Evolutionary conservation across 306 rosid genomes (phyloP), one percentile per base, ranked within the genome.

Genomic region (Prunus salicina): DNA sequence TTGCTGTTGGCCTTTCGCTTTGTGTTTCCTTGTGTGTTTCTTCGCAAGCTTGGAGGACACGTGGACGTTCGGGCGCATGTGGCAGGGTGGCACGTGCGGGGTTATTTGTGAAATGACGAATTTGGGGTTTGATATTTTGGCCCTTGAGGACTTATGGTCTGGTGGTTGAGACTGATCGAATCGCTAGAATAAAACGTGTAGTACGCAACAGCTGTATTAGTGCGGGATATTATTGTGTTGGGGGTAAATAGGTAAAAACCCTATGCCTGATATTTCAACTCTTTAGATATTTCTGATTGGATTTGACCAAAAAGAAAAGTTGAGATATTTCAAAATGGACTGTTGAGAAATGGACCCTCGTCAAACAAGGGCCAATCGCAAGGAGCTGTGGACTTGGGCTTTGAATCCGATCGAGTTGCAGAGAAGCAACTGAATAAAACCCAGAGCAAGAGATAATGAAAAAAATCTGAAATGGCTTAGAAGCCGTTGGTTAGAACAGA

Each of bases 1-100:
- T 79, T 34, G 91, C 49, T 49, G 0, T 2, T 45, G 49, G 15
- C n/a, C 12, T n/a, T 1, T 76, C 8, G 41, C 41, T 2, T 78
- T 91, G 93, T 90, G 97, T 81, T 92, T 90, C 82, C 89, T 86
- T 73, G 91, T 63, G 67, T 63, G 67, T 43, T 63, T 63, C 46
- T 63, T 63, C 13, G 24, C 67, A 1, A 3, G 45, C 11, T 38
- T 15, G 53, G 60, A 12, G 73, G 65, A 72, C 89, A 83, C 85
- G 87, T 82, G 83, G 74, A 9, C 58, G 34, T 30, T 74, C 56
- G 5, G 12, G 10, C 27, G 64, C 20, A 24, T 74, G 18, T 16
- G 51, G 27, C 43, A 19, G 38, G 30, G 2, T 22, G 75, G 8
- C 75, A 79, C 83, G 89, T 77, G 82, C 8, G 58, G 2, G 2